Evolutionary conservation across 2,329 filamentous ascomycete genomes (phyloP), one percentile per base, ranked within the genome.

Genomic region (Calonectria honghensis): DNA sequence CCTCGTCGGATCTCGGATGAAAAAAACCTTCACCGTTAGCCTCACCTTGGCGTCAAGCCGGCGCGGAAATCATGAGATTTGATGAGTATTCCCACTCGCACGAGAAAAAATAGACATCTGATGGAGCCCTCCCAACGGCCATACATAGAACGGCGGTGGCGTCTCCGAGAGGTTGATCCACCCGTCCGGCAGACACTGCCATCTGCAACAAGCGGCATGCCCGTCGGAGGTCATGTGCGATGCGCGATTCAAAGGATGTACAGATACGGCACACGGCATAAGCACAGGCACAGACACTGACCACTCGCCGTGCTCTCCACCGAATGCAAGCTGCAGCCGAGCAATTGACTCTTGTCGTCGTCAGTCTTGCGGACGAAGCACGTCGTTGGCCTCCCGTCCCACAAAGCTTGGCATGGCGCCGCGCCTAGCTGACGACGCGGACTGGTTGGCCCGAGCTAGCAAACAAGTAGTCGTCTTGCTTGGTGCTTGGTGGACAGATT

Each of bases 161-260:
- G 64, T 54, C 37, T 29, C 57, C 57, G 57, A 63, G 57, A 63
- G 57, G 6, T 50, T 24, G 24, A 48, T 57, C 70, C 54, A 54
- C 57, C 50, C 64, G 39, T 16, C 20, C 50, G 39, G 14, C 37
- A 54, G 29, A 73, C 66, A 68, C 59, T 51, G 57, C 54, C 71
- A 65, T 54, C 61, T 63, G 67, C 50, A 57, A 61, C 27, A 68
- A 70, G 41, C 59, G 70, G 70, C 63, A 51, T 73, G 57, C 24
- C 72, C 71, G 57, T 29, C 14, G 72, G 45, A 59, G 66, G 66
- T 69, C 71, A 73, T 66, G 66, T 54, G 35, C 27, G 11, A 50
- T 70, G 65, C 54, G 45, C 70, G 37, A 48, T 72, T 67, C 39
- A 66, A 66, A 35, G 48, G 16, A 71, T 35, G 50, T 50, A 59